Conservation (phyloP, 176 grass and related monocot genomes). For the Echinochloa phyllopogon region DNA sequence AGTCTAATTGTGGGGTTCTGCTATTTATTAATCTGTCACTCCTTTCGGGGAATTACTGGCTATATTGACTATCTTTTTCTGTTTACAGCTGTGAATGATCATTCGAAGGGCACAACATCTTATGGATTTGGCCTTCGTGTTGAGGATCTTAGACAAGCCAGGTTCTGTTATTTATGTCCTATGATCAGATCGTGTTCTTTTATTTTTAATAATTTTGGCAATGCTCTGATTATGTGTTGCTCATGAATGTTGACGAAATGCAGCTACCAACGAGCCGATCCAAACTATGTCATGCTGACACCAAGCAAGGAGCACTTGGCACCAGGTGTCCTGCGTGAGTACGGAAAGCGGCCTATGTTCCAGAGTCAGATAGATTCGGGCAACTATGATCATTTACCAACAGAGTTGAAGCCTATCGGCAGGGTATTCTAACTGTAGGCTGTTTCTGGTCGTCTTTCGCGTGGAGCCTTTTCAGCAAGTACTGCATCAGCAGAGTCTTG, state of each 20-base stretch:
- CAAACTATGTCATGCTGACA: slow-evolving; percentile 96
- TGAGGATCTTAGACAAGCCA: slow-evolving; percentile 91
- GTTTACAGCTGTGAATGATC: slow-evolving; percentile 79
- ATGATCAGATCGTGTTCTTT: neutral
- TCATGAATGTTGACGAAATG: slow-evolving; percentile 30
- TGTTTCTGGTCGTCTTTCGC: neutral
- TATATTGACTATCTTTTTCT: neutral
- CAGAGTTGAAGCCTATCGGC: slow-evolving; percentile 76
- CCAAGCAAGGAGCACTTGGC: slow-evolving; percentile 92
- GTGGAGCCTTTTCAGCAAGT: neutral
- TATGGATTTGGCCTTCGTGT: slow-evolving; percentile 86
- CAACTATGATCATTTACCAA: slow-evolving; percentile 83
- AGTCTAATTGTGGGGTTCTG: neutral
- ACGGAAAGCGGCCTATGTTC: slow-evolving; percentile 82
- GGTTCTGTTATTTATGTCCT: slow-evolving; percentile 46
- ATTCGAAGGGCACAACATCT: slow-evolving; percentile 58
- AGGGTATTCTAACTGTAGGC: slow-evolving; percentile 56
- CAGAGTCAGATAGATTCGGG: slow-evolving; percentile 73
- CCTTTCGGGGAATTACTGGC: neutral
- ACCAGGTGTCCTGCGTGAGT: slow-evolving; percentile 51
- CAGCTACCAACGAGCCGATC: slow-evolving; percentile 89
- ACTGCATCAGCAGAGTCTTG: neutral
- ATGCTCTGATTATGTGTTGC: neutral
- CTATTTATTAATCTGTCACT: neutral
- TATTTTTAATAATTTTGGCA: neutral